phyloP scores from a whole-genome alignment of 805 yeast species.

The Sugiyamaella floridensis region DNA sequence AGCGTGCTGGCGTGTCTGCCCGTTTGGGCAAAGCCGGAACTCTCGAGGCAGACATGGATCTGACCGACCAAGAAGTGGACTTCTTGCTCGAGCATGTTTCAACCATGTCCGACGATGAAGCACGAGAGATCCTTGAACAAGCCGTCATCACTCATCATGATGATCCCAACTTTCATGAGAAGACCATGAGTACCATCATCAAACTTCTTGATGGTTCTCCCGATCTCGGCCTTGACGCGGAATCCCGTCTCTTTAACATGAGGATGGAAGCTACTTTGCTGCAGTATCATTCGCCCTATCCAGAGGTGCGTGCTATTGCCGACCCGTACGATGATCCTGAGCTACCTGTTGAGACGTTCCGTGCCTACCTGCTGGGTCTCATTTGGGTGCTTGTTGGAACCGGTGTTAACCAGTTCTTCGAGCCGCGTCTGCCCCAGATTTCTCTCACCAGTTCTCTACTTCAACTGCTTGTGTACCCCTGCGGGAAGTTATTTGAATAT shows the following conservation, averaged over 20 bases:
- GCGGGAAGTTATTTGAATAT: slow-evolving; percentile 37
- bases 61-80: slow-evolving; percentile 2
- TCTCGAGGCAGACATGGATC: neutral
- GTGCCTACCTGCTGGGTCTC: slow-evolving; percentile 34
- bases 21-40: neutral
- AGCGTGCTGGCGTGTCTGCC: neutral
- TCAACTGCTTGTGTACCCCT: slow-evolving; percentile 43
- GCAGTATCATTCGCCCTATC: slow-evolving; percentile 42
- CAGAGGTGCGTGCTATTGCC: slow-evolving; percentile 50
- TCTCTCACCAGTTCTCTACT: slow-evolving; percentile 36
- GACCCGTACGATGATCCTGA: slow-evolving; percentile 43
- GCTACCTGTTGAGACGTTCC: slow-evolving; percentile 40
- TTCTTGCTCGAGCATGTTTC: slow-evolving; percentile 6
- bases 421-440: slow-evolving; percentile 47
- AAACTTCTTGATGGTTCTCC: slow-evolving; percentile 25
- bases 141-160: slow-evolving; percentile 37
- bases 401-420: slow-evolving; percentile 48
- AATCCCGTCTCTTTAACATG: slow-evolving; percentile 13
- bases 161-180: slow-evolving; percentile 41
- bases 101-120: slow-evolving; percentile 27
- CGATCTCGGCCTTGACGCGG: slow-evolving; percentile 13
- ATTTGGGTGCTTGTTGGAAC: slow-evolving; percentile 45
- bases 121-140: slow-evolving; percentile 34
- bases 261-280: slow-evolving; percentile 36
- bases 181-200: slow-evolving; percentile 32